phyloP scores from a whole-genome alignment of 495 filamentous ascomycete genomes.

The Hypoxylon lenormandii region DNA sequence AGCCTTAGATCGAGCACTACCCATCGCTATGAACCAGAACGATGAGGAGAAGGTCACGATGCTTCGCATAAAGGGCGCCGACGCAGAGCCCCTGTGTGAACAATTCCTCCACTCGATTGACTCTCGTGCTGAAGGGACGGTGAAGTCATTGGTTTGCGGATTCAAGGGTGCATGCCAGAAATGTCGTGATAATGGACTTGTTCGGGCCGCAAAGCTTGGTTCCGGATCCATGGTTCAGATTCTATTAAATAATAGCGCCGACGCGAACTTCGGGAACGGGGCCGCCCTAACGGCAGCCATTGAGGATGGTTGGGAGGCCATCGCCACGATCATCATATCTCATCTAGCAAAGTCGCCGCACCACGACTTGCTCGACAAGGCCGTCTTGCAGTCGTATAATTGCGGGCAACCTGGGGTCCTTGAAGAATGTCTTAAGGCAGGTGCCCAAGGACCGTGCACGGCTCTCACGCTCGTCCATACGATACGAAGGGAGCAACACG shows the following conservation, averaged over 20 bases:
- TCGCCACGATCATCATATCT: neutral
- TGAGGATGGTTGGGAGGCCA: neutral
- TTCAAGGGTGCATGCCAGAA: neutral
- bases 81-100: neutral
- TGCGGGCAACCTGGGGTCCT: neutral
- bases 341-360: neutral
- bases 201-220: neutral
- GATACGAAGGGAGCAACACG: neutral
- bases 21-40: neutral
- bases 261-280: neutral
- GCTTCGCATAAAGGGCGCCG: neutral
- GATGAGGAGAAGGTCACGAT: neutral
- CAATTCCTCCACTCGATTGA: neutral
- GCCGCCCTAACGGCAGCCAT: neutral
- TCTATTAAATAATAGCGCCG: neutral
- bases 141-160: neutral
- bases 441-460: neutral
- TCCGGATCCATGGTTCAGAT: neutral
- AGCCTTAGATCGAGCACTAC: neutral
- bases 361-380: neutral
- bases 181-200: neutral
- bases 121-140: neutral
- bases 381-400: neutral
- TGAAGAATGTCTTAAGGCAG: neutral
- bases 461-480: neutral